Conservation (phyloP, 2,329 filamentous ascomycete species). For the Diaporthe helianthi region DNA sequence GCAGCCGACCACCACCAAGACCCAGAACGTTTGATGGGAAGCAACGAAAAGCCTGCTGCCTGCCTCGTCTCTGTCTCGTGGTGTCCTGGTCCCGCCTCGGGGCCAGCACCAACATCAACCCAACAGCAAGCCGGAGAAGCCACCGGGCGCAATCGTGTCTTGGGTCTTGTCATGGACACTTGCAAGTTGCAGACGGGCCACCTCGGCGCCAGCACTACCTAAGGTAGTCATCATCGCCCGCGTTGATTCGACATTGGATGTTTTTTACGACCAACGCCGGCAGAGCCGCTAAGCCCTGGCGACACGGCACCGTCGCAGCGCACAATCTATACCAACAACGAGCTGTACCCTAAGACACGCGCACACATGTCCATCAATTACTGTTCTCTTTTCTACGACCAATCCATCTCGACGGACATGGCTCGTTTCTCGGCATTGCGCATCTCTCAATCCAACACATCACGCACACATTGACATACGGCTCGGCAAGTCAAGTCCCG, state of each 20-base stretch:
- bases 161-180: not conserved
- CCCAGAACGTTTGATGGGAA: not conserved
- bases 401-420: not conserved
- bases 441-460: not conserved
- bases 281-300: not conserved
- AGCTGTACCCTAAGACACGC: no score
- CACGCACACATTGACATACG: no score
- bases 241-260: not conserved
- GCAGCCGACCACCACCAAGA: not conserved
- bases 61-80: not conserved
- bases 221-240: conserved; percentile 8
- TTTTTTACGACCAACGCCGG: not conserved
- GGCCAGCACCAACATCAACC: not conserved
- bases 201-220: not conserved
- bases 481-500: not conserved
- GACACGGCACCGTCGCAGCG: not conserved
- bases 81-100: not conserved
- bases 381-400: not conserved
- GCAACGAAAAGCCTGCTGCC: not conserved
- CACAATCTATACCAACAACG: no score
- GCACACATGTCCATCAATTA: no score
- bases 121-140: conserved; percentile 1
- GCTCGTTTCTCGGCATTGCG: not conserved
- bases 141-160: not conserved
- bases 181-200: not conserved